Base-by-base conservation (phyloP, 2,329 filamentous ascomycete genomes). In the Botryotinia convoluta region DNA sequence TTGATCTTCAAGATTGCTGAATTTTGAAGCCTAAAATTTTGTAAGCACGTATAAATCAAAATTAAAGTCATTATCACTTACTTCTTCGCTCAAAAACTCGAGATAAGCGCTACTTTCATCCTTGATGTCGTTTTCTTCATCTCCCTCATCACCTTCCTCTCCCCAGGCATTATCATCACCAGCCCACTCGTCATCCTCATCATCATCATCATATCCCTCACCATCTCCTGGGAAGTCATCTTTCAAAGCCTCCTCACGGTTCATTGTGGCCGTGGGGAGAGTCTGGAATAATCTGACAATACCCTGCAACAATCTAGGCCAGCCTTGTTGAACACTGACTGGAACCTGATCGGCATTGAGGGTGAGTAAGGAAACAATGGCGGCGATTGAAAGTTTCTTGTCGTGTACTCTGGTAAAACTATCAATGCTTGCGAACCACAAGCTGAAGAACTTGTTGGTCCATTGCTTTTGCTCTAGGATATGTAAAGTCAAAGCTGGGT, bases 381-480 rank as follows among this genome's bases (percentile, higher is more conserved):
- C 95, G 29, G 95, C 93, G 79, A 99, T 98, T 75, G 94, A 98
- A 39, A 99, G 87, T 86, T 98, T 99, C 89, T 99, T 99, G 86
- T 99, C 96, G 82, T 99, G 96, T 3, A 99, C 96, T 60, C 96
- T 89, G 70, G 90, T 93, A 84, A 99, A 98, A 79, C 90, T 91
- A 75, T 97, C 92, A 85, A 99, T 99, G 84, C 91, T 97, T 60
- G 93, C 93, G 83, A 99, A 99, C 96, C 96, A 99, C 74, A 97
- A 85, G 83, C 93, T 97, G 86, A 99, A 99, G 85, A 99, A 99
- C 81, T 97, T 97, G 84, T 98, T 98, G 10, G 96, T 98, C 95
- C 95, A 98, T 74, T 90, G 92, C 80, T 97, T 95, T 71, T 87
- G 85, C 84, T 99, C 96, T n/a, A 99, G 88, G 54, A 97, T 90